Evolutionary conservation across 352 stramenopile genomes (phyloP), one percentile per base, ranked within the genome.

Genomic region (Phytophthora macrochlamydospora): DNA sequence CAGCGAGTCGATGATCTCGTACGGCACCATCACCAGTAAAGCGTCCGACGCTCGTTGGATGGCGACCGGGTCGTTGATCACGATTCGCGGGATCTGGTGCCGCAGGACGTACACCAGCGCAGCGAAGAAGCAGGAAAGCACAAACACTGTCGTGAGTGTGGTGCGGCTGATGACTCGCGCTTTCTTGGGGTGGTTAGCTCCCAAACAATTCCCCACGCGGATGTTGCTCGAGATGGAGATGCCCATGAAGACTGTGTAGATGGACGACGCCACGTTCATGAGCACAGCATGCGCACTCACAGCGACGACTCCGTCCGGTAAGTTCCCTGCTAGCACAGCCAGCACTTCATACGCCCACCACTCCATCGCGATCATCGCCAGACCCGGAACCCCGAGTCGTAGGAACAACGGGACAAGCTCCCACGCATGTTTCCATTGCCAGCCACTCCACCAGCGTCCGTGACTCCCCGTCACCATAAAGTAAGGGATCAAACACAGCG

Each of bases 271-370:
- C 13, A 94, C 70, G 45, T 94, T 89, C 67, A 91, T 81, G 24
- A 93, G 72, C 42, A 96, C 79, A 13, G 81, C 79, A 57, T 94
- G 87, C 9, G 84, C 78, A 40, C 85, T 91, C 49, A 96, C 84
- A 12, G 72, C 79, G 30, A 94, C 77, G 8, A 94, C 78, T 6
- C 79, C 83, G 56, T 93, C 73, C 0, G 82, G 85, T 0, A 95
- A 68, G 1, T 91, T 71, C 2, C 85, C 87, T 7, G 85, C 87
- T 28, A 95, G 46, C 5, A 95, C 59, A 7, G 85, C 79, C 8
- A 95, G 70, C 4, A 89, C 35, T 59, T 93, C 86, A 60, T 92
- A 94, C 7, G 87, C 85, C 79, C 80, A 91, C 88, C 87, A 94
- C 67, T 91, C 78, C 66, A 95, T 86, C 18, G 74, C 63, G 52